phyloP scores from a whole-genome alignment of 495 filamentous ascomycete genomes.

The Aspergillus indologenus region DNA sequence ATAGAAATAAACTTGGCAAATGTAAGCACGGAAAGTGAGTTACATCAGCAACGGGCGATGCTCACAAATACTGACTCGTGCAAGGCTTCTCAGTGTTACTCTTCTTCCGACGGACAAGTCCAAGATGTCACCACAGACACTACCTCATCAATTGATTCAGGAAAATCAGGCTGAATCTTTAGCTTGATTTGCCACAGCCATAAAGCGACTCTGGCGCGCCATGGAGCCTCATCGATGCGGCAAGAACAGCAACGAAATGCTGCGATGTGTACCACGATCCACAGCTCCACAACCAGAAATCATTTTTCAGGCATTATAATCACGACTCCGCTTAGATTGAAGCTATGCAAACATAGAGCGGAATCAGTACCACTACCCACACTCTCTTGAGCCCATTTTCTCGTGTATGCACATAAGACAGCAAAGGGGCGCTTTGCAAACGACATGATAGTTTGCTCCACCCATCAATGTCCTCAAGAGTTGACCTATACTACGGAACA shows the following conservation, averaged over 20 bases:
- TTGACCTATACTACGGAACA: background rate
- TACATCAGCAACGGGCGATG: background rate
- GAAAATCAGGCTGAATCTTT: background rate
- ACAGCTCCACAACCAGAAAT: background rate
- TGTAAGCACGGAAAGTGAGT: background rate
- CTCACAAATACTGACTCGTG: background rate
- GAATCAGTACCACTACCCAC: background rate
- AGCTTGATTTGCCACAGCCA: background rate
- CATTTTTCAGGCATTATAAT: background rate
- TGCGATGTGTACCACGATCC: background rate
- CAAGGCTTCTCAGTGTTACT: too few species aligned
- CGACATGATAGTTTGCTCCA: too few species aligned
- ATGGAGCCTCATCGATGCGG: background rate
- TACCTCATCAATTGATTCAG: background rate
- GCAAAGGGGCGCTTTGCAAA: too few species aligned
- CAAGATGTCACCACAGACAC: background rate
- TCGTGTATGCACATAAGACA: background rate
- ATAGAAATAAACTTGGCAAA: background rate
- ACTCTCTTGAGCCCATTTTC: background rate
- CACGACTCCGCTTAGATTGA: background rate
- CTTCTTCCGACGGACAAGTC: background rate
- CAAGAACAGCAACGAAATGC: background rate
- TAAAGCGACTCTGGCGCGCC: background rate
- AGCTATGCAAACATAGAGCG: background rate
- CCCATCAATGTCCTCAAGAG: background rate